These are phyloP conservation scores for Solanum dulcamara DNA, from an alignment of 257 asterid genomes.

Conservation along the genomic window DNA sequence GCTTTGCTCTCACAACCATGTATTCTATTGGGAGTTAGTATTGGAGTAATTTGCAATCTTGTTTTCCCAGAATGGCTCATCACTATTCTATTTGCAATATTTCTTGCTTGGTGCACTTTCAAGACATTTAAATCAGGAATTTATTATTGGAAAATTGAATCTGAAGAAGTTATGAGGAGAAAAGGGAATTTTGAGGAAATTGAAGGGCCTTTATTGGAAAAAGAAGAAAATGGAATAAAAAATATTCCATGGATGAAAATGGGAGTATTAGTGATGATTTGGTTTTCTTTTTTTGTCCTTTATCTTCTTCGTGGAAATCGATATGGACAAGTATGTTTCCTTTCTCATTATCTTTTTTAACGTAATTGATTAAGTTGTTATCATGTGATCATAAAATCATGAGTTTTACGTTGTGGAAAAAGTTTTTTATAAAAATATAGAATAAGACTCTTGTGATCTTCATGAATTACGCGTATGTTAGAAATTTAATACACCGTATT, in stretches of 20 bases:
- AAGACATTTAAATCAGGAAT: slow-evolving; percentile 61
- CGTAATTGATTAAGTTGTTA: not conserved
- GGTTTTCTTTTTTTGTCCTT: slow-evolving; percentile 54
- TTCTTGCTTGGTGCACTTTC: slow-evolving; percentile 59
- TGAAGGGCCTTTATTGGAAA: slow-evolving; percentile 24
- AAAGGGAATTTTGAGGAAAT: not conserved
- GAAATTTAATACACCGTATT: not conserved
- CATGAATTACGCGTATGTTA: fast-evolving
- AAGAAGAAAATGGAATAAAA: not conserved
- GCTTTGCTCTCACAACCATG: slow-evolving; percentile 73
- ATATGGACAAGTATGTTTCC: slow-evolving; percentile 47
- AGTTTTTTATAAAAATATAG: not conserved
- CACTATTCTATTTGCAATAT: slow-evolving; percentile 39
- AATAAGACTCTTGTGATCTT: not conserved
- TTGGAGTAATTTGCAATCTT: slow-evolving; percentile 58
- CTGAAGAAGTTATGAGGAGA: slow-evolving; percentile 17
- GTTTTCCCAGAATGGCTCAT: slow-evolving; percentile 77
- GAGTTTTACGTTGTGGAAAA: fast-evolving
- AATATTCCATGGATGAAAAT: slow-evolving; percentile 50
- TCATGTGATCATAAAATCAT: fast-evolving
- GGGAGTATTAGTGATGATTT: slow-evolving; percentile 43
- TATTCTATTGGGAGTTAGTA: slow-evolving; percentile 73
- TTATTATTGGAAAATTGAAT: slow-evolving; percentile 44
- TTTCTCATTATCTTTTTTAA: not conserved
- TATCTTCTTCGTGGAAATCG: slow-evolving; percentile 83